Evolutionary conservation across 441 rosid species (phyloP).

Genomic region (Mallotus japonicus): DNA sequence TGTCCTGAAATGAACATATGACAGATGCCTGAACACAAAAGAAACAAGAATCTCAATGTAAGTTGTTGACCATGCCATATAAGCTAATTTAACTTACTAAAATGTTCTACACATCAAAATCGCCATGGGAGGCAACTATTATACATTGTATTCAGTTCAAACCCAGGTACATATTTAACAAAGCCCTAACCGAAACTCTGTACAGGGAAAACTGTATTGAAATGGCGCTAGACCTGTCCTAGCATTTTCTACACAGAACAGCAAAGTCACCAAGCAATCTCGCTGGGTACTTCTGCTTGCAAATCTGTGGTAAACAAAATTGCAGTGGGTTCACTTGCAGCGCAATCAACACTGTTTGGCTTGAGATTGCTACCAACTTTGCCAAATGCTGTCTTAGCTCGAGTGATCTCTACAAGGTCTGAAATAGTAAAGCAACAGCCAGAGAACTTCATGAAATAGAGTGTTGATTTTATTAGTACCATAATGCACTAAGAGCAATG

Average conservation of each 20-base stretch:
- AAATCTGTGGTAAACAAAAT: background rate
- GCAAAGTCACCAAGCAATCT: background rate
- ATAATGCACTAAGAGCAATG: background rate
- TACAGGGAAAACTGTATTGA: background rate
- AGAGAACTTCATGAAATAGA: background rate
- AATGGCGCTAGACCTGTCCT: background rate
- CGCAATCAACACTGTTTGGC: background rate
- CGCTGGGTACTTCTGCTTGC: constrained; percentile 7
- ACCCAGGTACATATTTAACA: too few species aligned
- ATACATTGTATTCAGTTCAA: background rate
- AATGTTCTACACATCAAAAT: background rate
- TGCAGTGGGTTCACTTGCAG: constrained; percentile 12
- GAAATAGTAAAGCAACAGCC: background rate
- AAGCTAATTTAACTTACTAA: background rate
- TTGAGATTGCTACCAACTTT: background rate
- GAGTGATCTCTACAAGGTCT: constrained; percentile 21
- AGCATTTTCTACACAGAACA: background rate
- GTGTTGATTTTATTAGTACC: background rate
- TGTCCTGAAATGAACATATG: background rate
- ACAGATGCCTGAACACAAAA: background rate
- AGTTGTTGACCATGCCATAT: background rate
- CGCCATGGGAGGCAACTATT: background rate
- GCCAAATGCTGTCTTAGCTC: constrained; percentile 16
- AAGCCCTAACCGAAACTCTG: background rate
- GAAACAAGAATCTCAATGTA: background rate